Evolutionary conservation across 352 stramenopile species (phyloP).

Genomic region (Phytophthora palmivora): DNA sequence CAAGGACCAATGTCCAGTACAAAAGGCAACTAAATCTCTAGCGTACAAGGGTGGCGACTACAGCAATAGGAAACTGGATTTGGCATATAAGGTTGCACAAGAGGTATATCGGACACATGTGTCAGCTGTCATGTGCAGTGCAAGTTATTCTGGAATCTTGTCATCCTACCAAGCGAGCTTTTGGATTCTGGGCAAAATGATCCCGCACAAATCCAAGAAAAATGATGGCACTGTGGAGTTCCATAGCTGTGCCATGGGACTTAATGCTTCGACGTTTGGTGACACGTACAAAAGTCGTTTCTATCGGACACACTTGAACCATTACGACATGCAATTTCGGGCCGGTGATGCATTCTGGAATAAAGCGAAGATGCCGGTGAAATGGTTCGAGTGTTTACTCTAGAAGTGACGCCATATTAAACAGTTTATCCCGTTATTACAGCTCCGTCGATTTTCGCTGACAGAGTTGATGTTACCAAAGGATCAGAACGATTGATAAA

Average conservation of each 20-base stretch:
- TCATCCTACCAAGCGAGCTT: constrained; percentile 31
- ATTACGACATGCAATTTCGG: constrained; percentile 45
- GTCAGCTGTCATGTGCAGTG: constrained; percentile 42
- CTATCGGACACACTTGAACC: constrained; percentile 34
- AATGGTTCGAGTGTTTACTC: constrained; percentile 51
- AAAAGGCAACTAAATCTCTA: constrained; percentile 22
- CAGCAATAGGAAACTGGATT: constrained; percentile 6
- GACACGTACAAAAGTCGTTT: constrained; percentile 20
- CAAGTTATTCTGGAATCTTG: constrained; percentile 35
- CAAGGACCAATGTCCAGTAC: constrained; percentile 22
- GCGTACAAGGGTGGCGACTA: constrained; percentile 35
- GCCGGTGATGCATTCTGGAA: constrained; percentile 36
- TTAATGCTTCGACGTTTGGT: constrained; percentile 9
- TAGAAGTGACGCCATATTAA: constrained; percentile 13
- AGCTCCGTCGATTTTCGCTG: neutral
- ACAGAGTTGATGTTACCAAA: no score
- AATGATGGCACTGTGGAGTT: constrained; percentile 41
- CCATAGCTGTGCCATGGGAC: no score
- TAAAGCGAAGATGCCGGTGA: constrained; percentile 38
- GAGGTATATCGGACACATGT: constrained; percentile 35
- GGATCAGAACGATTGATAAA: no score
- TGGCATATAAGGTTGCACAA: constrained; percentile 28
- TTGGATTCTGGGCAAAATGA: constrained; percentile 27
- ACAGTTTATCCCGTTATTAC: neutral
- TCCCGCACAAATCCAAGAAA: constrained; percentile 34